phyloP scores from a whole-genome alignment of 352 stramenopile genomes.

The Aphanomyces invadans region DNA sequence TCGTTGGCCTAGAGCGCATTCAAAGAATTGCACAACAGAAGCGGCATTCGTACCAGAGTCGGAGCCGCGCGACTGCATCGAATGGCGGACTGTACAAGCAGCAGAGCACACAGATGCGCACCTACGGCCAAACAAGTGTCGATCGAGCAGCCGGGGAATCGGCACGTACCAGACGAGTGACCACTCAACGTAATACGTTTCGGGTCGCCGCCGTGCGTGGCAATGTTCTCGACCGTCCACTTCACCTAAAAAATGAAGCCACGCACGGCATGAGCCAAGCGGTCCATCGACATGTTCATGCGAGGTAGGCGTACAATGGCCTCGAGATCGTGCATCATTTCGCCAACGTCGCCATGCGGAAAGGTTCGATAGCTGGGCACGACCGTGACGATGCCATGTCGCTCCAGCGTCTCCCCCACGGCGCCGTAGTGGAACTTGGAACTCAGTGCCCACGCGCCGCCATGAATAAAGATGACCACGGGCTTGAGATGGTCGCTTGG shows the following conservation, averaged over 20 bases:
- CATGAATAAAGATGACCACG: constrained; percentile 88
- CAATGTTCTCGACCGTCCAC: constrained; percentile 47
- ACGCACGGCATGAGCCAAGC: no score
- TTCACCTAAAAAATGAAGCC: constrained; percentile 31
- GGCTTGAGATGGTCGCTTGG: constrained; percentile 28
- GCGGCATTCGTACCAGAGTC: background rate
- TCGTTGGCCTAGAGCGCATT: no score
- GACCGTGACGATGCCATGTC: constrained; percentile 63
- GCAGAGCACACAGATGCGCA: constrained; percentile 45
- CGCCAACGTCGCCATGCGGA: constrained; percentile 63
- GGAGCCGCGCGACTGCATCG: constrained; percentile 6
- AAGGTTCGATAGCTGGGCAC: constrained; percentile 89
- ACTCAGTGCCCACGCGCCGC: constrained; percentile 77
- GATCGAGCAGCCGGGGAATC: background rate
- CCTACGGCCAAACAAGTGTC: constrained; percentile 26
- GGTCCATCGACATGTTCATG: no score
- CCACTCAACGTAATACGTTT: constrained; percentile 46
- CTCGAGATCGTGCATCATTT: constrained; percentile 87
- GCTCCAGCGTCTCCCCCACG: constrained; percentile 46
- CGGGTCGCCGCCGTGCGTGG: constrained; percentile 41
- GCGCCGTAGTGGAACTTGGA: constrained; percentile 75
- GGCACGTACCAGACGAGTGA: constrained; percentile 47
- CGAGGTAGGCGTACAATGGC: constrained; percentile 38
- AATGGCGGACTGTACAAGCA: constrained; percentile 47
- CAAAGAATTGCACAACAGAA: no score